Evolutionary conservation across 352 stramenopile species (phyloP).

Genomic region (Lagenidium sp.): DNA sequence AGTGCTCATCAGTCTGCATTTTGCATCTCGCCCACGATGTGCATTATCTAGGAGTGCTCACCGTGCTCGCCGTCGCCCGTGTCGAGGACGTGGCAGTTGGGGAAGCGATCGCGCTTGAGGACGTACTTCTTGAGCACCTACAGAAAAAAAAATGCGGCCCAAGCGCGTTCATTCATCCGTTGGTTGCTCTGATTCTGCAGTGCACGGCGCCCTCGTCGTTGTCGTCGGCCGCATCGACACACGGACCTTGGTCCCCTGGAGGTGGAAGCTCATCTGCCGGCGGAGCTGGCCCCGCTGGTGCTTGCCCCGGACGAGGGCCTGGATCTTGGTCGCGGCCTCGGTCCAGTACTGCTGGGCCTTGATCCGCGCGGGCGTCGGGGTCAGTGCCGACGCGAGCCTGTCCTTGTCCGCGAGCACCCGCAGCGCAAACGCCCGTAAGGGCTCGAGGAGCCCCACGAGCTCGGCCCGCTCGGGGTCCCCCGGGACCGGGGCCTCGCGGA

Average conservation of each 20-base stretch:
- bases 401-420: conserved; percentile 13
- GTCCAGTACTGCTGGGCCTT: conserved; percentile 17
- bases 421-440: conserved; percentile 32
- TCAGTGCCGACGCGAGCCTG: not conserved
- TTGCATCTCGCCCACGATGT: no score
- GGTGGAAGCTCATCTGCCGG: conserved; percentile 41
- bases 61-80: conserved; percentile 54
- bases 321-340: conserved; percentile 56
- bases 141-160: no score
- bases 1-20: no score
- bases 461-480: conserved; percentile 26
- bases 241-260: conserved; percentile 63
- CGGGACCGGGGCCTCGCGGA: conserved; percentile 30
- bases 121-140: conserved; percentile 77
- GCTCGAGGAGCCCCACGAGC: conserved; percentile 32
- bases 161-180: no score
- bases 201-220: not conserved
- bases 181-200: no score
- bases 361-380: conserved; percentile 3
- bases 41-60: no score
- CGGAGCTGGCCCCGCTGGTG: conserved; percentile 36
- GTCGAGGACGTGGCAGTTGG: conserved; percentile 64
- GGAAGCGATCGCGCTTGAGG: conserved; percentile 75
- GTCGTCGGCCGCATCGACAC: not conserved
- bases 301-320: conserved; percentile 55